These are phyloP conservation scores for Salix viminalis DNA, from an alignment of 345 rosid species.

Conservation along the genomic window DNA sequence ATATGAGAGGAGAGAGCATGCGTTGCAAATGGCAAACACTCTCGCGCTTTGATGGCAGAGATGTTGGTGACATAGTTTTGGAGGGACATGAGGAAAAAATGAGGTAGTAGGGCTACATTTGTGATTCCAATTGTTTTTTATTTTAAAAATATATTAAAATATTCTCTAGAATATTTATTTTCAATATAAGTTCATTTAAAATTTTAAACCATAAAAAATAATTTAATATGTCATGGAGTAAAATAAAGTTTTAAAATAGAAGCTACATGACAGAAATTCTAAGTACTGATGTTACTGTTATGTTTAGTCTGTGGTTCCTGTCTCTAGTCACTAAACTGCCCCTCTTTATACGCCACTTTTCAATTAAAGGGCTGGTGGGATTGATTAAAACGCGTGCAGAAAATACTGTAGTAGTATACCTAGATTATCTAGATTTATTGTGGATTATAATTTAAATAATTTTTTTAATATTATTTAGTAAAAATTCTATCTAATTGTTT, in stretches of 20 bases:
- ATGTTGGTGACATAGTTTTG: constrained; percentile 6
- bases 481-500: no score
- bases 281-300: background rate
- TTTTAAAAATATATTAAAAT: no score
- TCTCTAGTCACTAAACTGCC: background rate
- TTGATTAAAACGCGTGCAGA: background rate
- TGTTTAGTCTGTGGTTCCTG: background rate
- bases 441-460: no score
- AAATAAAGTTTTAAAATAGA: no score
- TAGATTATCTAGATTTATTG: no score
- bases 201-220: no score
- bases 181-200: no score
- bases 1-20: no score
- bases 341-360: background rate
- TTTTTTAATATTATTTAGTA: no score
- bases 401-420: no score
- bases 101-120: background rate
- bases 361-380: background rate
- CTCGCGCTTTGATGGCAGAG: background rate
- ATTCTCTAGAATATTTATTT: no score
- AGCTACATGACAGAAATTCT: background rate
- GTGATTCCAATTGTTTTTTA: background rate
- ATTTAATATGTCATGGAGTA: no score
- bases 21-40: background rate
- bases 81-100: background rate